A percentile compares a stretch with the other conserved stretches of the same genome.
phyloP scores from a whole-genome alignment of 441 rosid species.

The Melastoma candidum region DNA sequence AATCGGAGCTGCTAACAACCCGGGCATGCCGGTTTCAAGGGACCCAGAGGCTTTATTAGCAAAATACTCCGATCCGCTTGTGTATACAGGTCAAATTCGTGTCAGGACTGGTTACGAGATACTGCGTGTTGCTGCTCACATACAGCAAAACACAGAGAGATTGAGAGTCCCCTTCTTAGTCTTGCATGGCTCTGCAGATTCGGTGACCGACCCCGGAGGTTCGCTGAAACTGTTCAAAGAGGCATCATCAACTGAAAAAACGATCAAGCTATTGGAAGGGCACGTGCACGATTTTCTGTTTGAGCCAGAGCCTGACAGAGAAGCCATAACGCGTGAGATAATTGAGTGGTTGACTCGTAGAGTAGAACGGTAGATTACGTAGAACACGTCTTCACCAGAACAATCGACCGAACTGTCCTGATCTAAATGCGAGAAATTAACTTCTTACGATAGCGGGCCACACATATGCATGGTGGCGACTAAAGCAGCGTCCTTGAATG shows the following conservation, averaged over 20 bases:
- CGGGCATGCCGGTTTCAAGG: constrained; percentile 61
- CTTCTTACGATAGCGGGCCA: no score
- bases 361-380: constrained; percentile 13
- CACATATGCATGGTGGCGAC: no score
- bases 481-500: no score
- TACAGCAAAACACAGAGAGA: constrained; percentile 50
- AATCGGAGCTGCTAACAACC: constrained; percentile 58
- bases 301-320: constrained; percentile 51
- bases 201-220: constrained; percentile 68
- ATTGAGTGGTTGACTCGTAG: constrained; percentile 56
- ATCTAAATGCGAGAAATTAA: no score
- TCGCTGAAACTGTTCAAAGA: constrained; percentile 47
- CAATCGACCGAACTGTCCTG: no score
- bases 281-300: constrained; percentile 75
- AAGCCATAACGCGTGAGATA: constrained; percentile 37
- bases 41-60: constrained; percentile 68
- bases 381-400: no score
- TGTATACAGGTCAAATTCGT: constrained; percentile 59
- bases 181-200: constrained; percentile 70
- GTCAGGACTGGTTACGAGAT: constrained; percentile 86
- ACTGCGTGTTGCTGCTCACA: constrained; percentile 45
- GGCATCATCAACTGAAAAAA: constrained; percentile 68
- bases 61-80: constrained; percentile 82
- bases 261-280: constrained; percentile 49
- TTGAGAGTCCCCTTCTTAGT: constrained; percentile 57